Evolutionary conservation across 148 eudicot genomes (phyloP).

Genomic region (Diospyros kaki): DNA sequence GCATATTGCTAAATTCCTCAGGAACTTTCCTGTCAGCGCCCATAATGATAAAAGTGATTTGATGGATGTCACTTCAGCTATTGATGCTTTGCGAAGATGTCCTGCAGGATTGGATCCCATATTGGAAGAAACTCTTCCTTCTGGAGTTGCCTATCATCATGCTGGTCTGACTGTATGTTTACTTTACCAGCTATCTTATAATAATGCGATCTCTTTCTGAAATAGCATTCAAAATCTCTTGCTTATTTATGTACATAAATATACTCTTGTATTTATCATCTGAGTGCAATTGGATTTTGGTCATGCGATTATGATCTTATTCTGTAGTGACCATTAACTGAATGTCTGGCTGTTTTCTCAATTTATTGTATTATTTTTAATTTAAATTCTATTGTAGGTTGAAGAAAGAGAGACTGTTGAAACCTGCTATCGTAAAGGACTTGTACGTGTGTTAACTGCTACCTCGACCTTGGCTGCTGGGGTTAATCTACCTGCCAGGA

Average conservation of each 20-base stretch:
- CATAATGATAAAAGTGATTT: conserved; percentile 55
- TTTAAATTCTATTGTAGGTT: conserved; percentile 44
- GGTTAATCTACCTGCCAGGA: conserved; percentile 95
- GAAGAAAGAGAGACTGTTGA: conserved; percentile 96
- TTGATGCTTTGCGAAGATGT: conserved; percentile 78
- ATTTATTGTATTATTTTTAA: not conserved
- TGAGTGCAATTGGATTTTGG: not conserved
- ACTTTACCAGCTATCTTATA: not conserved
- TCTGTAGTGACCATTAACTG: not conserved
- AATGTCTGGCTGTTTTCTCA: not conserved
- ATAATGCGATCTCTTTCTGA: not conserved
- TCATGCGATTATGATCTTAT: not conserved
- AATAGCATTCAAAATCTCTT: not conserved
- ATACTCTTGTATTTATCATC: not conserved
- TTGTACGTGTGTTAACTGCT: conserved; percentile 94
- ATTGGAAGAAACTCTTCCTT: conserved; percentile 84
- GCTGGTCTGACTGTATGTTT: conserved; percentile 94
- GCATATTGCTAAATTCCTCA: conserved; percentile 73
- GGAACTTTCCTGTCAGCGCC: conserved; percentile 54
- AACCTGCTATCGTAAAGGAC: conserved; percentile 91
- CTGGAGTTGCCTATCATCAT: conserved; percentile 98
- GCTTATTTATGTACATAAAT: not conserved
- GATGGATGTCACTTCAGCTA: conserved; percentile 56
- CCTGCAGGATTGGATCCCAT: conserved; percentile 95
- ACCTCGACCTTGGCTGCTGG: conserved; percentile 99